Conservation (phyloP, 129 eudicot genomes). For the Flaveria brownii region DNA sequence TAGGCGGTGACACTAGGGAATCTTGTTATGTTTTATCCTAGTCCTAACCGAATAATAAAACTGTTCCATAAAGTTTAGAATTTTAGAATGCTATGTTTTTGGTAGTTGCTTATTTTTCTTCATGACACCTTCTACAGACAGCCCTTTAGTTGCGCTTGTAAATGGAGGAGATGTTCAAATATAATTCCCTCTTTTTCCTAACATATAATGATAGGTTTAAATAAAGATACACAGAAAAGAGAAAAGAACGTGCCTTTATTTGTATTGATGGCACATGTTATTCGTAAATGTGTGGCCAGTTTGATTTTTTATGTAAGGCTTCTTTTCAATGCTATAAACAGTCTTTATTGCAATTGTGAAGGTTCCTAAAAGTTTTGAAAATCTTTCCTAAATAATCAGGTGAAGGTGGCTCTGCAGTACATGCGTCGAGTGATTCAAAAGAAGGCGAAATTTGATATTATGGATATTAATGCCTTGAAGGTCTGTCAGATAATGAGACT, state of each 20-base stretch:
- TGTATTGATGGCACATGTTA: slow-evolving; percentile 3
- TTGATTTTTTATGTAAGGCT: slow-evolving; percentile 11
- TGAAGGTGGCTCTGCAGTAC: slow-evolving; percentile 87
- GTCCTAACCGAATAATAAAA: neutral
- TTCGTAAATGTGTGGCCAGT: neutral
- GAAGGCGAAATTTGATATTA: slow-evolving; percentile 93
- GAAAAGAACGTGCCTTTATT: neutral
- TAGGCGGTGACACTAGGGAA: neutral
- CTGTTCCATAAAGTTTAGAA: slow-evolving; percentile 3
- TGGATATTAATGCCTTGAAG: slow-evolving; percentile 70
- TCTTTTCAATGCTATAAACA: slow-evolving; percentile 13
- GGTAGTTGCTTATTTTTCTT: neutral
- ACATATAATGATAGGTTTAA: neutral
- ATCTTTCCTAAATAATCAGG: slow-evolving; percentile 43
- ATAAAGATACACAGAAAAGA: neutral
- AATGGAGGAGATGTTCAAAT: neutral
- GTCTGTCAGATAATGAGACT: slow-evolving; percentile 35
- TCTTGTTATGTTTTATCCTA: slow-evolving; percentile 5
- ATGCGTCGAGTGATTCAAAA: slow-evolving; percentile 89
- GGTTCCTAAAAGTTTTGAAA: slow-evolving; percentile 15
- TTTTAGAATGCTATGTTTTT: slow-evolving; percentile 1
- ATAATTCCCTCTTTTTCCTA: neutral
- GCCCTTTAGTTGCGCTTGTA: neutral
- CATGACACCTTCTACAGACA: neutral
- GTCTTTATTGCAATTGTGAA: slow-evolving; percentile 6